These are phyloP conservation scores for Sanghuangporus baumii DNA, from an alignment of 1,284 basidiomycete genomes.

Conservation along the genomic window DNA sequence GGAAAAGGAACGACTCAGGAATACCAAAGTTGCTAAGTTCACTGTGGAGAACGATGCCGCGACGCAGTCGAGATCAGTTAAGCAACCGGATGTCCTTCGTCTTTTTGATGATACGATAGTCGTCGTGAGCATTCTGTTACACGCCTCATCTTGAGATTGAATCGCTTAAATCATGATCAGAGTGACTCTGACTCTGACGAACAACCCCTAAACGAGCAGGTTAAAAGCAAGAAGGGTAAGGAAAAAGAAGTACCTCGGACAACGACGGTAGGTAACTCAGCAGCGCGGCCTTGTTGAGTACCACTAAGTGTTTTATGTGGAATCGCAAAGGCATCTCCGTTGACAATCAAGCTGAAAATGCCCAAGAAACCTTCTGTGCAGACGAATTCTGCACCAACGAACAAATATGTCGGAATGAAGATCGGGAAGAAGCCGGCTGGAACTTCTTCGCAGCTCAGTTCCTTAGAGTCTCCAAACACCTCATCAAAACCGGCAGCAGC, in stretches of 20 bases:
- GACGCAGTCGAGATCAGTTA: background rate
- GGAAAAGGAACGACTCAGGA: slow-evolving; percentile 8
- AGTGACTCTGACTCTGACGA: slow-evolving; percentile 20
- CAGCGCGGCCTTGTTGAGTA: too few species aligned
- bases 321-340: background rate
- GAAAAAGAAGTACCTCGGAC: background rate
- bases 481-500: background rate
- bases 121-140: background rate
- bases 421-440: slow-evolving; percentile 9
- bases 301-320: background rate
- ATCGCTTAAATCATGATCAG: background rate
- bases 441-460: background rate
- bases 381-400: background rate
- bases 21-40: background rate
- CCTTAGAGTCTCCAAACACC: background rate
- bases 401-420: slow-evolving; percentile 10
- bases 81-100: background rate
- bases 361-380: background rate
- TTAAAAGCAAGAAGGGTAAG: slow-evolving; percentile 17
- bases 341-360: background rate
- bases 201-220: slow-evolving; percentile 10
- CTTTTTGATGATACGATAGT: background rate
- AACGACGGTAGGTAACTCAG: background rate
- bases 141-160: background rate
- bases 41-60: background rate